Conservation (phyloP, 2,329 filamentous ascomycete genomes). For the Bipolaris cookei region DNA sequence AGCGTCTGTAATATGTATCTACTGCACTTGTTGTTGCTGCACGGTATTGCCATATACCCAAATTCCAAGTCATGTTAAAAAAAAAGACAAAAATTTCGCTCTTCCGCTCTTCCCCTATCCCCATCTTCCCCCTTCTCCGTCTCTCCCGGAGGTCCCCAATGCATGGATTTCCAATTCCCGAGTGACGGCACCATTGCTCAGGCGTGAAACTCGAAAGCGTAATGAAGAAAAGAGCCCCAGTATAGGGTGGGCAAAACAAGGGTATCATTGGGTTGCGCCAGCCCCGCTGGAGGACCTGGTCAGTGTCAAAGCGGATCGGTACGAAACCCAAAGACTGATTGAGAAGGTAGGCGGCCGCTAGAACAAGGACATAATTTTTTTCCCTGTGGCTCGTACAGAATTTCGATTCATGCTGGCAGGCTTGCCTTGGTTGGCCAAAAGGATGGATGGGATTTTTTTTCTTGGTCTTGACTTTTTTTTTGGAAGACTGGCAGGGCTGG, state of each 20-base stretch:
- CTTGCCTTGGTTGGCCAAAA: neutral
- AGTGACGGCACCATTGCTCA: constrained; percentile 8
- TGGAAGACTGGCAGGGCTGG: neutral
- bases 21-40: constrained; percentile 3
- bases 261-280: constrained; percentile 4
- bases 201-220: neutral
- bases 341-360: constrained; percentile 9
- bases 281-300: neutral
- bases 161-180: neutral
- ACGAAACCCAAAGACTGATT: constrained; percentile 18
- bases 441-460: neutral
- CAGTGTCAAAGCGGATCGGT: constrained; percentile 26
- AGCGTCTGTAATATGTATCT: constrained; percentile 12
- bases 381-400: neutral
- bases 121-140: too few relatives aligned
- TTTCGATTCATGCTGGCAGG: neutral
- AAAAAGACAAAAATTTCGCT: neutral
- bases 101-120: too few relatives aligned
- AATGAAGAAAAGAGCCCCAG: constrained; percentile 9
- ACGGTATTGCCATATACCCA: constrained; percentile 17
- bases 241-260: constrained; percentile 4
- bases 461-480: neutral
- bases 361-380: constrained; percentile 1
- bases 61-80: constrained; percentile 15
- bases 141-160: too few relatives aligned